These are phyloP conservation scores for Tolypocladium inflatum DNA, from an alignment of 2,329 filamentous ascomycete genomes.

Conservation along the genomic window DNA sequence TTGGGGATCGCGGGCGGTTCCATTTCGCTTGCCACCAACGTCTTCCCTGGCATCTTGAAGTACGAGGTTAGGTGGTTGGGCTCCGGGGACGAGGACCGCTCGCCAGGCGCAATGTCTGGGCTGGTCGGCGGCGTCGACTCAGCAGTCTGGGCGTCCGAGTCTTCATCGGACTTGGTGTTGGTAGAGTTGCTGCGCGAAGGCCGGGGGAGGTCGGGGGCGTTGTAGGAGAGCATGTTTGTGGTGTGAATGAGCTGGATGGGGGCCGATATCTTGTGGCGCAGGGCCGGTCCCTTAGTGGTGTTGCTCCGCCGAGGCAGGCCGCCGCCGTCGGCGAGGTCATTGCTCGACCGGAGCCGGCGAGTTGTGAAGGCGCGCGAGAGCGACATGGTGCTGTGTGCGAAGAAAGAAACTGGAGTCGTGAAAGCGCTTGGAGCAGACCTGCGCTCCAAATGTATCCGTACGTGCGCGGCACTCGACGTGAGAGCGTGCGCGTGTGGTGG, in stretches of 20 bases:
- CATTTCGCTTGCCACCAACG: conserved; percentile 23
- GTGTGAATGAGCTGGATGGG: conserved; percentile 85
- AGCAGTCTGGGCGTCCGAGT: conserved; percentile 55
- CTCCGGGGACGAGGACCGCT: conserved; percentile 44
- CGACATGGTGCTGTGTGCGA: conserved; percentile 28
- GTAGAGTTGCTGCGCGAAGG: conserved; percentile 41
- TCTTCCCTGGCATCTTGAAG: conserved; percentile 45
- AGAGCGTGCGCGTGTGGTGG: neutral
- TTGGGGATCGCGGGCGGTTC: conserved; percentile 54
- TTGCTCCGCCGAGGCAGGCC: conserved; percentile 38
- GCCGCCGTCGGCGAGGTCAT: conserved; percentile 32
- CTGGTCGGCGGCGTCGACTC: conserved; percentile 56
- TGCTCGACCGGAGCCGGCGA: conserved; percentile 47
- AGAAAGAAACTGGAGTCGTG: neutral
- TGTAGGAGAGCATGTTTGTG: conserved; percentile 93
- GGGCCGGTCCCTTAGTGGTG: conserved; percentile 34
- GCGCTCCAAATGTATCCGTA: neutral
- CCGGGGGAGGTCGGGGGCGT: conserved; percentile 70
- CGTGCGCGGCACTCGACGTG: neutral
- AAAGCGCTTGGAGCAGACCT: neutral
- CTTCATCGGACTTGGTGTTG: conserved; percentile 54
- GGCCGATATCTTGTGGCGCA: conserved; percentile 71
- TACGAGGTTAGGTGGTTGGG: conserved; percentile 61
- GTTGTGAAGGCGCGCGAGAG: conserved; percentile 65
- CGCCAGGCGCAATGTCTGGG: conserved; percentile 53